Base-by-base conservation (phyloP, 2,329 filamentous ascomycete species). In the Beauveria pseudobassiana region DNA sequence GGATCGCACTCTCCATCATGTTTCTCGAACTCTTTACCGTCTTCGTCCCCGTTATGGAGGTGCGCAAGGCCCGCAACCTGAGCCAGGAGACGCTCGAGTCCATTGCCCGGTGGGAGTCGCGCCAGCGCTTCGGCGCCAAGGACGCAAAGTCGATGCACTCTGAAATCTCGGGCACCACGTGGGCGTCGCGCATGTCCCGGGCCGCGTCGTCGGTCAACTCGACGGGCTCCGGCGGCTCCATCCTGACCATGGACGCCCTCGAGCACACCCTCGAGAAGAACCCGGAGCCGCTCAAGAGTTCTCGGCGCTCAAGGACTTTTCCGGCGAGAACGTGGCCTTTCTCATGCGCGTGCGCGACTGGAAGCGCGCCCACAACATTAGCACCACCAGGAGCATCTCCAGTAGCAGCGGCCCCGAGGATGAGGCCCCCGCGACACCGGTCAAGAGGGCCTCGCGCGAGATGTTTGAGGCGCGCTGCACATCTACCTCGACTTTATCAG, bases 241-340 rank as follows among this genome's bases (percentile, higher is more conserved):
- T 84, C 66, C 75, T 83, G 62, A 83, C 81, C 63, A 85, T 87
- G 81, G 76, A 78, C 34, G 82, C 85, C 0, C 77, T 88, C 7
- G 84, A 88, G 63, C 77, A 81, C 63, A 81, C 82, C 14, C 74
- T 88, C 1, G 74, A 78, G 50, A 76, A 78, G 64, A 85, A 86
- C 68, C 80, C 83, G 0, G 75, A 79, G 7, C 81, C 82, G 0
- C 75, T 88, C 82, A 85, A 59, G 73, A 82, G 62, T 89, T 87
- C 69, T 85, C 86, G 0, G 85, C 85, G 0, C 75, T 81, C 2
- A 78, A 80, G 50, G 86, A 88, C 65, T 87, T 88, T 69, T 87
- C 85, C 0, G 85, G 84, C 7, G 86, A 88, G 71, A 88, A 88
- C 69, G 84, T 88, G 65, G 81, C 86, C 52, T 89, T 89, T 70